Conservation (phyloP, 352 stramenopile genomes). For the Globisporangium takayamanum region DNA sequence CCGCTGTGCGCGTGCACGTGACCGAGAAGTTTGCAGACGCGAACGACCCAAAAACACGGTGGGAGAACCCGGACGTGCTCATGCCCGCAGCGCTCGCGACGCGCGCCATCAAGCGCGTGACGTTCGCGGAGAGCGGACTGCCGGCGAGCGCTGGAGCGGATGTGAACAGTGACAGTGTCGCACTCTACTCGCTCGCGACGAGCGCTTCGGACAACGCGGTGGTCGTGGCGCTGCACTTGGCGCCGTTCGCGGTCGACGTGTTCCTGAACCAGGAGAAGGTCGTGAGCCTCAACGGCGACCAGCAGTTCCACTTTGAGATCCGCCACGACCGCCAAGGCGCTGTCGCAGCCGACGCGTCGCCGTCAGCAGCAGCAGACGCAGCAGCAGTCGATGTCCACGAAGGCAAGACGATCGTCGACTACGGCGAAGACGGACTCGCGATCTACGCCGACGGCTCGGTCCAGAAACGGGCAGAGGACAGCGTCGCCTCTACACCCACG, state of each 20-base stretch:
- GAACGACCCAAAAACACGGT: slow-evolving; percentile 46
- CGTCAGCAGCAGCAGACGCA: slow-evolving; percentile 19
- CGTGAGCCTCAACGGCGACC: slow-evolving; percentile 55
- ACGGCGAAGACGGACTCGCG: slow-evolving; percentile 96
- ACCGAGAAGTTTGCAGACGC: slow-evolving; percentile 45
- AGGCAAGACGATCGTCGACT: slow-evolving; percentile 94
- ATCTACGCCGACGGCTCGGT: slow-evolving; percentile 95
- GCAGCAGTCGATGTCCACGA: slow-evolving; percentile 62
- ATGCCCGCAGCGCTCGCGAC: slow-evolving; percentile 21
- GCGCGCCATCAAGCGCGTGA: slow-evolving; percentile 32
- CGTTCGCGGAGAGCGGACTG: slow-evolving; percentile 26
- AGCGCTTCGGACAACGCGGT: slow-evolving; percentile 15
- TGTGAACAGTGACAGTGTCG: slow-evolving; percentile 13
- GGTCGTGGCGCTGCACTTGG: slow-evolving; percentile 44
- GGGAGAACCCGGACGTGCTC: slow-evolving; percentile 49
- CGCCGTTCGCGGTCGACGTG: slow-evolving; percentile 58
- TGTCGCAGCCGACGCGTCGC: slow-evolving; percentile 16
- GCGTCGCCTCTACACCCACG: slow-evolving; percentile 8
- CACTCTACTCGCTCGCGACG: slow-evolving; percentile 28
- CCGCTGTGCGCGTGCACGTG: slow-evolving; percentile 51
- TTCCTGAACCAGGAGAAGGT: slow-evolving; percentile 58
- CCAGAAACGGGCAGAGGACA: slow-evolving; percentile 46
- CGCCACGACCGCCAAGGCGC: slow-evolving; percentile 62
- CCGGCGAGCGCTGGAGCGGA: slow-evolving; percentile 6
- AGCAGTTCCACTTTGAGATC: slow-evolving; percentile 70